These are phyloP conservation scores for Exserohilum turcica DNA, from an alignment of 2,329 filamentous ascomycete genomes.

Conservation along the genomic window DNA sequence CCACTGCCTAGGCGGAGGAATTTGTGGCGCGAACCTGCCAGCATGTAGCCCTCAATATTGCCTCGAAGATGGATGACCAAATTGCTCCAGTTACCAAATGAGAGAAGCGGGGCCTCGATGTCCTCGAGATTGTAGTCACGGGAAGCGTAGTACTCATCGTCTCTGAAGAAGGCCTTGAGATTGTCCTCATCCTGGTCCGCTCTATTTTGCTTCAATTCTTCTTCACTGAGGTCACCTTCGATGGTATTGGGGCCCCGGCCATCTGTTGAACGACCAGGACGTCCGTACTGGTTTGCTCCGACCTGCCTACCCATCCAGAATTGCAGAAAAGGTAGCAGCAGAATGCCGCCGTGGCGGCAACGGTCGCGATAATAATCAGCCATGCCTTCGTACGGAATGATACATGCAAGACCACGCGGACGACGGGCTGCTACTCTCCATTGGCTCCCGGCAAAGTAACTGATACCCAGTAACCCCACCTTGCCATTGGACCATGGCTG, in stretches of 20 bases:
- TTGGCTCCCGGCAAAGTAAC: conserved; percentile 57
- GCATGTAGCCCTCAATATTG: background rate
- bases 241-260: background rate
- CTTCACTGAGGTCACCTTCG: background rate
- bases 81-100: background rate
- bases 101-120: background rate
- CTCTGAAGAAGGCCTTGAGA: background rate
- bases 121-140: background rate
- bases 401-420: conserved; percentile 53
- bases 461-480: conserved; percentile 55
- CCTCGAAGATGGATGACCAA: background rate
- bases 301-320: no score
- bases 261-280: no score
- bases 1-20: background rate
- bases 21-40: background rate
- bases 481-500: conserved; percentile 55
- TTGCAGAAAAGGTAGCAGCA: no score
- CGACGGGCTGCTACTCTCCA: conserved; percentile 58
- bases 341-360: background rate
- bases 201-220: no score
- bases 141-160: background rate
- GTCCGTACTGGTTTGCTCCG: no score
- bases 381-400: background rate
- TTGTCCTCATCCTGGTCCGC: no score
- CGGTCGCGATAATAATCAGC: background rate